Evolutionary conservation across 2,329 filamentous ascomycete genomes (phyloP).

Genomic region (Aspergillus candidus): DNA sequence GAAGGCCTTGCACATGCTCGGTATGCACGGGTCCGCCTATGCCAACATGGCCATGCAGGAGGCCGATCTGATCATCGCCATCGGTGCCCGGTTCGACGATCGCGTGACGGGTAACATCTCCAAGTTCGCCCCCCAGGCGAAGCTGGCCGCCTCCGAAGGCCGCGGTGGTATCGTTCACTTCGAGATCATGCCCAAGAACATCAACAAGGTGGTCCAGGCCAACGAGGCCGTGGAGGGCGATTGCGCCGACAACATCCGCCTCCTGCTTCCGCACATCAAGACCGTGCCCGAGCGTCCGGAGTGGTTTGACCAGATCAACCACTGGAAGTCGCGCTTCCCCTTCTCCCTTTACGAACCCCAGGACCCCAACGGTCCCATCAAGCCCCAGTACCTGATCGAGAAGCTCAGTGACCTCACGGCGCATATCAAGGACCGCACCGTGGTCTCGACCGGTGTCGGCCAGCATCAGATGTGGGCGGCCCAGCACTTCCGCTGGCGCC

Average conservation of each 20-base stretch:
- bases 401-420: slow-evolving; percentile 80
- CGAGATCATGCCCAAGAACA: slow-evolving; percentile 99
- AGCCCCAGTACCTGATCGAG: slow-evolving; percentile 89
- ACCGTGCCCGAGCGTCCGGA: slow-evolving; percentile 61
- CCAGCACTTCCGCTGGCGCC: slow-evolving; percentile 91
- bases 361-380: slow-evolving; percentile 71
- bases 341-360: slow-evolving; percentile 74
- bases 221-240: slow-evolving; percentile 95
- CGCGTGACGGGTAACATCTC: slow-evolving; percentile 76
- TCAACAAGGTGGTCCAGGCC: slow-evolving; percentile 98
- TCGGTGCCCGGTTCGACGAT: slow-evolving; percentile 92
- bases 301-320: slow-evolving; percentile 85
- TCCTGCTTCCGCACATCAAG: slow-evolving; percentile 68
- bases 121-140: slow-evolving; percentile 86
- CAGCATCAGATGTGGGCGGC: slow-evolving; percentile 99
- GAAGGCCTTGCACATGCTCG: slow-evolving; percentile 95
- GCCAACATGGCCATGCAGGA: slow-evolving; percentile 98
- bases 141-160: slow-evolving; percentile 72
- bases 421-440: slow-evolving; percentile 71
- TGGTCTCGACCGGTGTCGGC: slow-evolving; percentile 90
- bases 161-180: slow-evolving; percentile 96
- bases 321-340: slow-evolving; percentile 89
- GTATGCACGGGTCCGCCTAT: slow-evolving; percentile 96
- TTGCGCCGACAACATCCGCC: slow-evolving; percentile 69
- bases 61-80: slow-evolving; percentile 88